A percentile compares a stretch with the other conserved stretches of the same genome.
Conservation (phyloP, 495 filamentous ascomycete genomes). For the Tuber borchii region DNA sequence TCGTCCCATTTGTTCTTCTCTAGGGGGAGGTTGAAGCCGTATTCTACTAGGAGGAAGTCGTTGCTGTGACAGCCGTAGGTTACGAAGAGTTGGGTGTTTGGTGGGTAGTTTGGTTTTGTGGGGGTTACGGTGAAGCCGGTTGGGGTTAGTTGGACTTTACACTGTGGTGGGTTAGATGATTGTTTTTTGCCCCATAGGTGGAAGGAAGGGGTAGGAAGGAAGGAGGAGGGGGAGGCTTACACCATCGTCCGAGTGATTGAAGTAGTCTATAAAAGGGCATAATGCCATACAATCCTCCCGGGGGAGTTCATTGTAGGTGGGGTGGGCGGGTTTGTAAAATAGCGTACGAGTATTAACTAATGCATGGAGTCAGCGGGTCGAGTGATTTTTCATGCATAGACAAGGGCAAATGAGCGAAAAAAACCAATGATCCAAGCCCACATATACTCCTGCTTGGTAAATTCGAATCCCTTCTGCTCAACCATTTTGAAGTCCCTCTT, state of each 20-base stretch:
- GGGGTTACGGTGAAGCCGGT: slow-evolving; percentile 56
- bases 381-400: slow-evolving; percentile 29
- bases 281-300: slow-evolving; percentile 70
- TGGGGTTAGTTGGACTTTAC: slow-evolving; percentile 56
- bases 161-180: slow-evolving; percentile 44
- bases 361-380: slow-evolving; percentile 31
- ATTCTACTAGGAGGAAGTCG: slow-evolving; percentile 75
- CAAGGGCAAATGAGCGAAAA: neutral
- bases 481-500: slow-evolving; percentile 56
- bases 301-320: slow-evolving; percentile 49
- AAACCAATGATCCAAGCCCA: slow-evolving; percentile 58
- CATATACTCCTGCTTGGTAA: slow-evolving; percentile 52
- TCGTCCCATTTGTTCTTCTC: slow-evolving; percentile 62
- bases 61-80: slow-evolving; percentile 75
- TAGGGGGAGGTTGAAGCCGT: slow-evolving; percentile 62
- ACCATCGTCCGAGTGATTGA: slow-evolving; percentile 66
- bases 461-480: slow-evolving; percentile 49
- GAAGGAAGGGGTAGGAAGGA: no score
- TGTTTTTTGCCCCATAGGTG: no score
- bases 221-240: slow-evolving; percentile 34
- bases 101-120: slow-evolving; percentile 49
- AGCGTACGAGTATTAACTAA: slow-evolving; percentile 80
- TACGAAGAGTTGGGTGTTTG: slow-evolving; percentile 67
- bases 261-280: slow-evolving; percentile 78
- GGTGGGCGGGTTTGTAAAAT: slow-evolving; percentile 54